Percentiles rank a stretch among this genome's conserved stretches.
phyloP scores from a whole-genome alignment of 768 basidiomycete species.

The Candolleomyces eurysporus region DNA sequence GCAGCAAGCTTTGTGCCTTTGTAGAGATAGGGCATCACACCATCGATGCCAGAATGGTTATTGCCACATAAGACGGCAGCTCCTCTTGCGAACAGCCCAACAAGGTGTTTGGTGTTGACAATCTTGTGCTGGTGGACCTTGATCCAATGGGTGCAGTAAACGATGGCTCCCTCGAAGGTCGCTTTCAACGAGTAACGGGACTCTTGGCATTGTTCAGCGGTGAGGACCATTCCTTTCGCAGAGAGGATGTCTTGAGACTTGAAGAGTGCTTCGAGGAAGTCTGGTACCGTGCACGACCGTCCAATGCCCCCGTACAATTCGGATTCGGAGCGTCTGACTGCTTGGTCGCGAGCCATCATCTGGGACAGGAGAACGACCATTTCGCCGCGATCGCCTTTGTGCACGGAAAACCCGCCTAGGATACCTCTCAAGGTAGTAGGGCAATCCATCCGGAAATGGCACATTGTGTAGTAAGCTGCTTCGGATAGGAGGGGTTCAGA shows the following conservation, averaged over 20 bases:
- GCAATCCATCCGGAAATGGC: no score
- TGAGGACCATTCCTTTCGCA: neutral
- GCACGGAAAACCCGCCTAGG: no score
- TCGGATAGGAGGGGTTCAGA: neutral
- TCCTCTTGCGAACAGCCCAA: neutral
- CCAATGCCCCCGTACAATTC: no score
- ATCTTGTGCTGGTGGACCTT: neutral
- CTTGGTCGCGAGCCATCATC: neutral
- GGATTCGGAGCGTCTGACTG: neutral
- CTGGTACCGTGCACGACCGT: neutral
- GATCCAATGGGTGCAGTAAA: neutral
- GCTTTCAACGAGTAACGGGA: no score
- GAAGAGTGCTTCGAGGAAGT: neutral
- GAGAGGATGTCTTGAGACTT: neutral
- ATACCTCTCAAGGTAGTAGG: no score
- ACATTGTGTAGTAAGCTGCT: neutral
- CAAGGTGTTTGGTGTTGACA: neutral
- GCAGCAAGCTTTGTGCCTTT: neutral
- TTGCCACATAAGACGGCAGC: neutral
- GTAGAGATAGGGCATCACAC: neutral
- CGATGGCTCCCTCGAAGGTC: no score
- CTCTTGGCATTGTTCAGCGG: no score
- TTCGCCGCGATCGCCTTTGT: slow-evolving; percentile 9
- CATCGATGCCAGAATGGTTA: neutral
- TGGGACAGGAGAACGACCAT: neutral